Evolutionary conservation across 345 rosid genomes (phyloP).

Genomic region (Firmiana major): DNA sequence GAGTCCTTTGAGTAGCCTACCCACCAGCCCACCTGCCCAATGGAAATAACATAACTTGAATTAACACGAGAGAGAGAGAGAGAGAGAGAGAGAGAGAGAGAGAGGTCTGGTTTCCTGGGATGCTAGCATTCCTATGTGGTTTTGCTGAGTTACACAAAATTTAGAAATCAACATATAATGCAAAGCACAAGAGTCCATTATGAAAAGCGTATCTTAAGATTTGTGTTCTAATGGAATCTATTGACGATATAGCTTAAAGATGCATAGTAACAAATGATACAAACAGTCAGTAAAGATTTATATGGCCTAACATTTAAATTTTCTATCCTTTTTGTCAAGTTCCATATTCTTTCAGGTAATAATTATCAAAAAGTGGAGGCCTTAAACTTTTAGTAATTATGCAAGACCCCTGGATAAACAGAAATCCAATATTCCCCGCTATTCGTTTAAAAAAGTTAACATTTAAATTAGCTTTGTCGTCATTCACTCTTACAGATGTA

Average conservation of each 20-base stretch:
- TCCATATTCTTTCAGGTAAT: neutral
- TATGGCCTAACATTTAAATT: neutral
- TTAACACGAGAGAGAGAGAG: neutral
- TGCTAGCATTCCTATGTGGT: neutral
- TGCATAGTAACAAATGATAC: neutral
- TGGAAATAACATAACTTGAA: conserved; percentile 21
- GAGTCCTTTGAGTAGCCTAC: conserved; percentile 79
- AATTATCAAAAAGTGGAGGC: neutral
- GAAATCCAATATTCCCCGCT: neutral
- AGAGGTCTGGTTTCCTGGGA: neutral
- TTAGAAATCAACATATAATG: neutral
- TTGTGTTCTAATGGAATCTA: neutral
- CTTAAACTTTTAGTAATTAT: neutral
- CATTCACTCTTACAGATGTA: neutral
- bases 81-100: neutral
- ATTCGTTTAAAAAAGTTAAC: neutral
- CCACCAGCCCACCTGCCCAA: conserved; percentile 95
- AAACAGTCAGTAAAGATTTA: neutral
- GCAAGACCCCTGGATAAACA: neutral
- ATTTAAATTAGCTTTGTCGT: neutral
- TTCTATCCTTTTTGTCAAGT: neutral
- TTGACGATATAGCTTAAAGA: neutral
- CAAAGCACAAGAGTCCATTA: neutral
- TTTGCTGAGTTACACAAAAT: neutral
- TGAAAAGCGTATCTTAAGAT: neutral